A percentile compares a stretch with the other conserved stretches of the same genome.
These are phyloP conservation scores for Rhodosorus marinus DNA, from an alignment of 23 red algal genomes.

Conservation along the genomic window DNA sequence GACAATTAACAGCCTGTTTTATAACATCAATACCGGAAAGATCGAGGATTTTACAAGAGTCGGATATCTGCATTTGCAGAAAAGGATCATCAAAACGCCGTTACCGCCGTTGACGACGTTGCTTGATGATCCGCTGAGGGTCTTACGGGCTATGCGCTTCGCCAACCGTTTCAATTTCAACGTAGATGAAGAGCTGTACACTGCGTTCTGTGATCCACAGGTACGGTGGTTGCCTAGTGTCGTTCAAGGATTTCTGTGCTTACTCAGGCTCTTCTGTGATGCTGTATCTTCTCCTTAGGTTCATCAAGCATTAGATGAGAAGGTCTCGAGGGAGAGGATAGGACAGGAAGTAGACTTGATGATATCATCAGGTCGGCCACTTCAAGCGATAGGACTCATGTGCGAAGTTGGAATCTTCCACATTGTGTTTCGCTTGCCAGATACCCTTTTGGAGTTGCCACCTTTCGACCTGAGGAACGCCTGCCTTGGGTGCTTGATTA, in stretches of 20 bases:
- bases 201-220: slow-evolving; percentile 11
- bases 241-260: too few species aligned
- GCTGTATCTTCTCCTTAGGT: too few species aligned
- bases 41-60: slow-evolving; percentile 73
- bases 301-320: slow-evolving; percentile 36
- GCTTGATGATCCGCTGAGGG: slow-evolving; percentile 82
- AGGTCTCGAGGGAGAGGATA: slow-evolving; percentile 76
- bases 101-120: slow-evolving; percentile 55
- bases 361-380: slow-evolving; percentile 9
- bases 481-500: neutral
- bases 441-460: neutral
- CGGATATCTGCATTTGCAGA: slow-evolving; percentile 40
- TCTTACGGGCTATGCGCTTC: slow-evolving; percentile 86
- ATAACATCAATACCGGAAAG: slow-evolving; percentile 64
- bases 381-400: slow-evolving; percentile 5
- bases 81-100: slow-evolving; percentile 69
- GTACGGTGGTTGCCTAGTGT: too few species aligned
- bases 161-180: slow-evolving; percentile 53
- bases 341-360: slow-evolving; percentile 51
- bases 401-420: slow-evolving; percentile 6
- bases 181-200: slow-evolving; percentile 22
- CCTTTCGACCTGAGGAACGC: neutral
- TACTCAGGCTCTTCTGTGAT: too few species aligned
- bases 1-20: slow-evolving; percentile 95
- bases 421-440: slow-evolving; percentile 2